Evolutionary conservation across 2,329 filamentous ascomycete species (phyloP), one percentile per base, ranked within the genome.

Genomic region (Neophaeococcomyces mojaviensis): DNA sequence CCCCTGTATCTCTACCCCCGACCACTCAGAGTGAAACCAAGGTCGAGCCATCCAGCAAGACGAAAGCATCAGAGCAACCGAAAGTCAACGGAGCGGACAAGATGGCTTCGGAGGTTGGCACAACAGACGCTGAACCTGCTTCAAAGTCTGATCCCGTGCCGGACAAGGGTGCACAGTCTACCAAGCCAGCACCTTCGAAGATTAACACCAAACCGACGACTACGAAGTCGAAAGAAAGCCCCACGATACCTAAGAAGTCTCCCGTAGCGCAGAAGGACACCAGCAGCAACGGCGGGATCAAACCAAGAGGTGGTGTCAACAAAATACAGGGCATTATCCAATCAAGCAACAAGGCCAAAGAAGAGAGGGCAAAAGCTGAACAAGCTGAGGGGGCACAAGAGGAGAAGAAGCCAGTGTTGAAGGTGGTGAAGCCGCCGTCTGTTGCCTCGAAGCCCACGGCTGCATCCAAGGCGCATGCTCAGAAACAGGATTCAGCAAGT

Each of bases 391-490:
- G 61, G 3, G 26, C 56, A n/a, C 60, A 58, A 43, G 53, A 54
- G 30, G 47, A 49, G 16, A 58, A 59, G 46, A 67, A 64, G 50
- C 50, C 61, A 4, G 63, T 59, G 44, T 62, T 61, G 20, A 46
- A 59, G 28, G 57, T 61, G 10, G 39, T 64, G 38, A 62, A 60
- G 49, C 51, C 61, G n/a, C 41, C 41, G 3, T 44, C 41, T 4
- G 41, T 44, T 28, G 41, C 41, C 4, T 44, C 41, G 19, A 44
- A 44, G 20, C 32, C 41, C 2, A 44, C 41, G 10, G 41, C 41
- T 37, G 41, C 41, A 28, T 44, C 41, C 9, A 44, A 22, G 19
- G 41, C 41, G 9, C 41, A 44, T 37, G 41, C 41, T 13, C 32
- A 36, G 18, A 47, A 49, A 42, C 45, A 48, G 20, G 38, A 46